phyloP scores from a whole-genome alignment of 2,329 filamentous ascomycete species.

The Paecilomyces dactylethromorphus region DNA sequence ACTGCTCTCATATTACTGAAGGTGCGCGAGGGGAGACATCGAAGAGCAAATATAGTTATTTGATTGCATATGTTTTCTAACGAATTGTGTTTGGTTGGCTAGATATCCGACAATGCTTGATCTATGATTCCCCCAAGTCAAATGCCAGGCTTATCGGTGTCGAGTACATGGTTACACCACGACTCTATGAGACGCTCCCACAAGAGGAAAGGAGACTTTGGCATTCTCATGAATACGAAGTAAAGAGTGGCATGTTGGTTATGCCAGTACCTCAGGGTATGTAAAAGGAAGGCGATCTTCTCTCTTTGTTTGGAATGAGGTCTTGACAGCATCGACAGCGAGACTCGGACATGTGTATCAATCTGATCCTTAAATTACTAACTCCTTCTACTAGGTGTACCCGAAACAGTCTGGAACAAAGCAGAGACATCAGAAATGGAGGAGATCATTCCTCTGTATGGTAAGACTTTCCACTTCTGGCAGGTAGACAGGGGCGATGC shows the following conservation, averaged over 20 bases:
- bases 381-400: conserved; percentile 19
- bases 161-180: conserved; percentile 77
- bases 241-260: conserved; percentile 38
- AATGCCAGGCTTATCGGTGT: conserved; percentile 66
- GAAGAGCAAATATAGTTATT: neutral
- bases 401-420: conserved; percentile 61
- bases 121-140: neutral
- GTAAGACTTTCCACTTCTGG: conserved; percentile 83
- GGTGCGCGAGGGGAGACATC: conserved; percentile 22
- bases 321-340: too few relatives aligned
- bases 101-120: neutral
- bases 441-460: conserved; percentile 66
- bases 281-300: too few relatives aligned
- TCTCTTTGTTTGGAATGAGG: too few relatives aligned
- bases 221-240: conserved; percentile 60
- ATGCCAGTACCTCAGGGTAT: conserved; percentile 29
- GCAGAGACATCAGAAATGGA: conserved; percentile 79
- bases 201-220: conserved; percentile 65
- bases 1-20: conserved; percentile 70
- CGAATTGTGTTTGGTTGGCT: too few relatives aligned
- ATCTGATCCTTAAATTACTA: conserved; percentile 21
- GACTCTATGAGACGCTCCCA: conserved; percentile 60
- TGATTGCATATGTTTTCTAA: neutral
- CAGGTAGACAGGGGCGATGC: conserved; percentile 69
- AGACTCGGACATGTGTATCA: conserved; percentile 16